A percentile compares a stretch with the other conserved stretches of the same genome.
Evolutionary conservation across 2,329 filamentous ascomycete genomes (phyloP).

Genomic region (Alternaria dauci): DNA sequence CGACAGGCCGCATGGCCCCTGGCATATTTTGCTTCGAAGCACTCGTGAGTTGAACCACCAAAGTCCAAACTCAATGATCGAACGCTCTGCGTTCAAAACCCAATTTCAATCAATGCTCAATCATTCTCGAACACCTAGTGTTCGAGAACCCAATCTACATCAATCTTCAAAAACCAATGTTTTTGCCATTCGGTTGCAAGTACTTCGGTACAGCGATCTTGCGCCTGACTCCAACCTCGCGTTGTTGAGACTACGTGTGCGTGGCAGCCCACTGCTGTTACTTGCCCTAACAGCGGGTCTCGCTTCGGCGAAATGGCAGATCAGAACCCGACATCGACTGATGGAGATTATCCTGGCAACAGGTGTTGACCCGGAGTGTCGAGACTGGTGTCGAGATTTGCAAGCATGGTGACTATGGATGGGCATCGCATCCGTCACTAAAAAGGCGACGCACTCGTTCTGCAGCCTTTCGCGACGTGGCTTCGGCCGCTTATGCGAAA

Average conservation of each 20-base stretch:
- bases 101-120: no score
- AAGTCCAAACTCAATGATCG: no score
- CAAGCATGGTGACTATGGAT: background rate
- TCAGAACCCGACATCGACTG: background rate
- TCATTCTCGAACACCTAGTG: no score
- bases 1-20: slow-evolving; percentile 43
- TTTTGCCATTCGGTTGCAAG: background rate
- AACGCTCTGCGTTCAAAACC: no score
- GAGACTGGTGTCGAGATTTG: background rate
- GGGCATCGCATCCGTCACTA: background rate
- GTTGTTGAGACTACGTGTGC: background rate
- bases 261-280: background rate
- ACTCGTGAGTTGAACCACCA: slow-evolving; percentile 18
- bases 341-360: background rate
- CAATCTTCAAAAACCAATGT: no score
- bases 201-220: background rate
- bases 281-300: background rate
- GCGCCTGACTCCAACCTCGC: background rate
- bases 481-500: no score
- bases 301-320: background rate
- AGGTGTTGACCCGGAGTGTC: background rate
- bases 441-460: no score
- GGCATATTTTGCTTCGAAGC: slow-evolving; percentile 43
- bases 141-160: no score
- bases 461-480: no score